phyloP scores from a whole-genome alignment of 73 alveolate genomes.

The Blepharisma japonicum region DNA sequence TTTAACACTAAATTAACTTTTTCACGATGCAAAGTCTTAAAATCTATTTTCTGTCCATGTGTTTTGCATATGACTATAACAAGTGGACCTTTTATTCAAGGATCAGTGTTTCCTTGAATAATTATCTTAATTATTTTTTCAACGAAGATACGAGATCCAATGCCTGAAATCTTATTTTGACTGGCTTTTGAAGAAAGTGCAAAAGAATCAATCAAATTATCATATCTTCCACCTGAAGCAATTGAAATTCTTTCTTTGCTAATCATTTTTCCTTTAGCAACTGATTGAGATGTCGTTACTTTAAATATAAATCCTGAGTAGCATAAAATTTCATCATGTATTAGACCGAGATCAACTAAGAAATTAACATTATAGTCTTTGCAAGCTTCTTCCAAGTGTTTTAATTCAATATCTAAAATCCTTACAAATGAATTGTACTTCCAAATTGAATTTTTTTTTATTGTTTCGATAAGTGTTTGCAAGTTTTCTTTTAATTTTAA shows the following conservation, averaged over 20 bases:
- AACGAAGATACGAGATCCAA: background rate
- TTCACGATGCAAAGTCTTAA: background rate
- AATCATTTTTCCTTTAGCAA: background rate
- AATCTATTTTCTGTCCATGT: background rate
- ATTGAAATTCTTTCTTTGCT: background rate
- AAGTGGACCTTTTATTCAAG: background rate
- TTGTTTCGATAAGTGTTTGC: background rate
- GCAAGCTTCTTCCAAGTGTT: background rate
- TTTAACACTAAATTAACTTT: background rate
- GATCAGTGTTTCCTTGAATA: background rate
- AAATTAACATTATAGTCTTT: background rate
- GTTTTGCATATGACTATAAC: background rate
- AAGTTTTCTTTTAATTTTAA: background rate
- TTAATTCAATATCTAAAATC: background rate
- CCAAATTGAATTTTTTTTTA: background rate
- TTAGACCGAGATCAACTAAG: background rate
- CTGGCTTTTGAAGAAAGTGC: background rate
- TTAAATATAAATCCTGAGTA: conserved; percentile 32
- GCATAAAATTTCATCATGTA: background rate
- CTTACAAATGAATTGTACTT: background rate
- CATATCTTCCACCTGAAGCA: conserved; percentile 33
- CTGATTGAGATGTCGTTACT: background rate
- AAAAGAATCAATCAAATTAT: background rate
- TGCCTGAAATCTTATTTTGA: background rate
- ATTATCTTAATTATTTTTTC: background rate